phyloP scores from a whole-genome alignment of 306 rosid species.

The Gillenia trifoliata region DNA sequence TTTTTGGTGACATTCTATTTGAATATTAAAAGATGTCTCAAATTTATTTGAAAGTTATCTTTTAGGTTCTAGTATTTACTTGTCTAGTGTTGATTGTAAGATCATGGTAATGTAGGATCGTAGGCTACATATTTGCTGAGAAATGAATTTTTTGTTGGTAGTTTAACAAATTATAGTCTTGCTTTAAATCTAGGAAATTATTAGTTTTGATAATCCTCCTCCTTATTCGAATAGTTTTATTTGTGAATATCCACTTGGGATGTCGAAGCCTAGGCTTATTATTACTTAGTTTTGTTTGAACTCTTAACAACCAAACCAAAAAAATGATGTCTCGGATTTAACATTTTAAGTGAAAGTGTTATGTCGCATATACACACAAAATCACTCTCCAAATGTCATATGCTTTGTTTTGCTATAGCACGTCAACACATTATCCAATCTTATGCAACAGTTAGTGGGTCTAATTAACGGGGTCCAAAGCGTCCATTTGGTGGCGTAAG shows the following conservation, averaged over 20 bases:
- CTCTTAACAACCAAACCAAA: too few species aligned
- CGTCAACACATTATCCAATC: neutral
- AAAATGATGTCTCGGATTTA: too few species aligned
- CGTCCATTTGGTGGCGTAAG: constrained; percentile 33
- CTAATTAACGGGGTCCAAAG: constrained; percentile 1
- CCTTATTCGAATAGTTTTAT: neutral
- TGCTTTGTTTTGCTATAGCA: neutral
- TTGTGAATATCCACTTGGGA: too few species aligned
- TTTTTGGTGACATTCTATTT: too few species aligned
- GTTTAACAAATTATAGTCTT: neutral
- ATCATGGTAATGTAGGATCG: too few species aligned
- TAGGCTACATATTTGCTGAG: too few species aligned
- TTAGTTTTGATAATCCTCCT: neutral
- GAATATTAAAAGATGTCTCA: too few species aligned
- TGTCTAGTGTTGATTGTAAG: neutral
- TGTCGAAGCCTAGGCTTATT: neutral
- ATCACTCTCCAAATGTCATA: neutral
- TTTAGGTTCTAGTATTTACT: too few species aligned
- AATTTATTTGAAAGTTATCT: too few species aligned
- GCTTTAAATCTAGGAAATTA: neutral
- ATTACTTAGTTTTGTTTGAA: too few species aligned
- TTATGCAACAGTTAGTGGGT: neutral
- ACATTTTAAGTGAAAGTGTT: neutral
- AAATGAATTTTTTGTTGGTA: neutral
- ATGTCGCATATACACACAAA: neutral